Conservation (phyloP, 1,284 basidiomycete species). For the Calocybe gambosa region DNA sequence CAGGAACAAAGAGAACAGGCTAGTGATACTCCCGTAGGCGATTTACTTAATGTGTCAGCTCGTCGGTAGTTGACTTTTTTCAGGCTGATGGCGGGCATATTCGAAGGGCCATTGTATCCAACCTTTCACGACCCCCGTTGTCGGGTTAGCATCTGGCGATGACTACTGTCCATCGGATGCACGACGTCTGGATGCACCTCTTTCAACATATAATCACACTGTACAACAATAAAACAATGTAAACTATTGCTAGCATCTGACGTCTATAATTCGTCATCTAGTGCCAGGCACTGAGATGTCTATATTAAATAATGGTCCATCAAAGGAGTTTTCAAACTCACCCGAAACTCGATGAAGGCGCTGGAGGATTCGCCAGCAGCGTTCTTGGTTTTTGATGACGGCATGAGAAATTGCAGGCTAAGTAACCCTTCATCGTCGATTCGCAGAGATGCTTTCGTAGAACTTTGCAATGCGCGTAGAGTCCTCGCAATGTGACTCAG, state of each 20-base stretch:
- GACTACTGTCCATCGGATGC: too few relatives aligned
- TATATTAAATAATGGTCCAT: background rate
- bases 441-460: conserved; percentile 80
- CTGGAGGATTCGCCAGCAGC: conserved; percentile 34
- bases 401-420: conserved; percentile 84
- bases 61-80: background rate
- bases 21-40: conserved; percentile 5
- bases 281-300: conserved; percentile 43
- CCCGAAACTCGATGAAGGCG: conserved; percentile 81
- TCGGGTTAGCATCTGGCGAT: conserved; percentile 11
- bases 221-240: background rate
- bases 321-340: conserved; percentile 32
- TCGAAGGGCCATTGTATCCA: conserved; percentile 28
- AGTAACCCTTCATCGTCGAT: conserved; percentile 78
- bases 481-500: conserved; percentile 68
- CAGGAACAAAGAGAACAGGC: background rate
- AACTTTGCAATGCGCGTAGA: conserved; percentile 68
- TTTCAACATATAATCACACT: background rate
- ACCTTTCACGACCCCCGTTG: conserved; percentile 17
- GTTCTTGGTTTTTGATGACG: conserved; percentile 44
- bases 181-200: background rate
- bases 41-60: background rate
- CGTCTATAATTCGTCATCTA: conserved; percentile 35
- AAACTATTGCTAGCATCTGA: background rate
- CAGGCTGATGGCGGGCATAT: conserved; percentile 25